Evolutionary conservation across 1,139 yeast genomes (phyloP).

Genomic region (Casaregolazyma lundiana): DNA sequence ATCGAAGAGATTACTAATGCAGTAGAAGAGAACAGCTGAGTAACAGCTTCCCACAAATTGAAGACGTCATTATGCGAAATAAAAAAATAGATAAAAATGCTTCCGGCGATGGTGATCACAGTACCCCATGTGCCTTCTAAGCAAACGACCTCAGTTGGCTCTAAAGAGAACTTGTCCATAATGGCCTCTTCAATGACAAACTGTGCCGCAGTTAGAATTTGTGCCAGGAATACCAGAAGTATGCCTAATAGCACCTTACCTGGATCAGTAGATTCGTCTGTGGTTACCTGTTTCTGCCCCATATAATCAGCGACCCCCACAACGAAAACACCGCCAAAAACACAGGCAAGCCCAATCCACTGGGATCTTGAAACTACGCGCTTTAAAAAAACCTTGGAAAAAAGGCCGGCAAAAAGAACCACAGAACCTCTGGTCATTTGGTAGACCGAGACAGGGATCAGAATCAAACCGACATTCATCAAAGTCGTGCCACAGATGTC

Average conservation of each 20-base stretch:
- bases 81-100: slow-evolving; percentile 43
- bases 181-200: slow-evolving; percentile 76
- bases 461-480: slow-evolving; percentile 68
- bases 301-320: slow-evolving; percentile 54
- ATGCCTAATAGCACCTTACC: slow-evolving; percentile 45
- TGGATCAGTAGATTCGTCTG: slow-evolving; percentile 10
- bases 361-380: slow-evolving; percentile 55
- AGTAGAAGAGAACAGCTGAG: slow-evolving; percentile 43
- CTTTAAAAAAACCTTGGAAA: slow-evolving; percentile 61
- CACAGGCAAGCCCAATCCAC: slow-evolving; percentile 61
- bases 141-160: slow-evolving; percentile 66
- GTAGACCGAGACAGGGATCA: slow-evolving; percentile 76
- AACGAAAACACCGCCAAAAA: slow-evolving; percentile 61
- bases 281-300: slow-evolving; percentile 15
- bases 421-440: slow-evolving; percentile 83
- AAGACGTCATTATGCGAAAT: slow-evolving; percentile 46
- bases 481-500: slow-evolving; percentile 72
- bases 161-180: slow-evolving; percentile 48
- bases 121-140: slow-evolving; percentile 72
- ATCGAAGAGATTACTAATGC: slow-evolving; percentile 50
- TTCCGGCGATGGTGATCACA: slow-evolving; percentile 39
- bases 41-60: slow-evolving; percentile 50
- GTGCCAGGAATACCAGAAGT: slow-evolving; percentile 54
- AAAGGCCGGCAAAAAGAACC: slow-evolving; percentile 69
- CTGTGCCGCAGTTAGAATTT: slow-evolving; percentile 65